Percentiles rank a stretch among this genome's conserved stretches.
Evolutionary conservation across 345 rosid genomes (phyloP).

Genomic region (Alliaria petiolata): DNA sequence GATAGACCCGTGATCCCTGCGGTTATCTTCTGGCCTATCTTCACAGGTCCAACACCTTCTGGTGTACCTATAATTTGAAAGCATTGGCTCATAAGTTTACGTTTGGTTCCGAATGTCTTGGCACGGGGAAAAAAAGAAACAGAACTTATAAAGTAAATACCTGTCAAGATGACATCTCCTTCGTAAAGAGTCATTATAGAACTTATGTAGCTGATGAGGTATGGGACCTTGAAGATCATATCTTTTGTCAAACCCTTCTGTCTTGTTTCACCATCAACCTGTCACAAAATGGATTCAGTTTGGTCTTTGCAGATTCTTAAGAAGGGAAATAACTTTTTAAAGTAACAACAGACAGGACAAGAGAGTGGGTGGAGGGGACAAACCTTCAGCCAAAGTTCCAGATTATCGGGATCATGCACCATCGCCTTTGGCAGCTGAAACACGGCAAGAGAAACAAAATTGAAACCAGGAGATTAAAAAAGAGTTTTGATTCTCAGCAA

Average conservation of each 20-base stretch:
- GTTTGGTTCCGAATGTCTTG: not conserved
- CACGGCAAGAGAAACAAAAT: not conserved
- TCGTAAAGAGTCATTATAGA: conserved; percentile 87
- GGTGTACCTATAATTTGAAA: conserved; percentile 68
- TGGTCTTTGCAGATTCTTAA: not conserved
- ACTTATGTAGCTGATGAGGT: conserved; percentile 86
- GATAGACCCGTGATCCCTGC: conserved; percentile 78
- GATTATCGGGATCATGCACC: conserved; percentile 71
- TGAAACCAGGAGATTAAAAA: not conserved
- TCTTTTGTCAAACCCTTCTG: conserved; percentile 87
- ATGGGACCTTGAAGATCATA: conserved; percentile 89
- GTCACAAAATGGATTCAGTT: conserved; percentile 7
- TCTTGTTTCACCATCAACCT: conserved; percentile 85
- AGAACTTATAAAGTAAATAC: too few relatives aligned
- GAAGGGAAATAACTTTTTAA: not conserved
- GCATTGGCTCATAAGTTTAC: not conserved
- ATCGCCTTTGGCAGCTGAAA: conserved; percentile 62
- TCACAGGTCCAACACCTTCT: conserved; percentile 85
- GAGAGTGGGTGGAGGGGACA: not conserved
- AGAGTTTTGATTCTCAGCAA: not conserved
- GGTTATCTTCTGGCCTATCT: conserved; percentile 76
- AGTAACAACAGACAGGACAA: not conserved
- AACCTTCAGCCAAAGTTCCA: conserved; percentile 96
- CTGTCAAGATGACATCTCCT: conserved; percentile 94
- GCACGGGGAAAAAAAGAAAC: not conserved